Percentiles rank a stretch among this genome's conserved stretches.
These are phyloP conservation scores for Exsudoporus floridanus DNA, from an alignment of 1,284 basidiomycete genomes.

Conservation along the genomic window DNA sequence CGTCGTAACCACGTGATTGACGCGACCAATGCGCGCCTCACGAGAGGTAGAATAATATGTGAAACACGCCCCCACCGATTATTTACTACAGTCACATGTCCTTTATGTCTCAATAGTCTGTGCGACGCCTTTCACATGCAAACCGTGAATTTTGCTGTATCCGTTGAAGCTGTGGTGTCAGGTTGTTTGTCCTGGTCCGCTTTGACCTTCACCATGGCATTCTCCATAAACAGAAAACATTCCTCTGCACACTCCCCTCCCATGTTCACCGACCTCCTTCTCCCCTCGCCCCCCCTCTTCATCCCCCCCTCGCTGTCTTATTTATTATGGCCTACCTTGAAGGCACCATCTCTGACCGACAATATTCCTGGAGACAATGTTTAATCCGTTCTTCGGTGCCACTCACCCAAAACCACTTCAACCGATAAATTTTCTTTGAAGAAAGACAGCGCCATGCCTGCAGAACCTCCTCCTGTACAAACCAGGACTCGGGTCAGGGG, in stretches of 20 bases:
- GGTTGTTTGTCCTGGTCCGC: constrained; percentile 13
- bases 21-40: not conserved
- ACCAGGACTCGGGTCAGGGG: too few relatives aligned
- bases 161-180: not conserved
- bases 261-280: not conserved
- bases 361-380: not conserved
- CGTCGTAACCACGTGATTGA: constrained; percentile 19
- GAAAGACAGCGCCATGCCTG: not conserved
- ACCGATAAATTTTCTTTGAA: not conserved
- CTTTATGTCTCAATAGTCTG: not conserved
- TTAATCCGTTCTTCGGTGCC: not conserved
- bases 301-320: not conserved
- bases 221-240: constrained; percentile 19
- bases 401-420: constrained; percentile 4
- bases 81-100: not conserved
- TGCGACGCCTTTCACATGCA: not conserved
- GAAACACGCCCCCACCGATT: constrained; percentile 13
- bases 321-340: not conserved
- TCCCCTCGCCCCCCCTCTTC: not conserved
- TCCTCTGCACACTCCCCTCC: not conserved
- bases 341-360: not conserved
- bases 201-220: constrained; percentile 18
- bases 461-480: not conserved
- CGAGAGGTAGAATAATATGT: constrained; percentile 10
- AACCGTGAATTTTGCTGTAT: constrained; percentile 2